A percentile compares a stretch with the other conserved stretches of the same genome.
Conservation (phyloP, 768 basidiomycete genomes). For the Leccinum obscurum region DNA sequence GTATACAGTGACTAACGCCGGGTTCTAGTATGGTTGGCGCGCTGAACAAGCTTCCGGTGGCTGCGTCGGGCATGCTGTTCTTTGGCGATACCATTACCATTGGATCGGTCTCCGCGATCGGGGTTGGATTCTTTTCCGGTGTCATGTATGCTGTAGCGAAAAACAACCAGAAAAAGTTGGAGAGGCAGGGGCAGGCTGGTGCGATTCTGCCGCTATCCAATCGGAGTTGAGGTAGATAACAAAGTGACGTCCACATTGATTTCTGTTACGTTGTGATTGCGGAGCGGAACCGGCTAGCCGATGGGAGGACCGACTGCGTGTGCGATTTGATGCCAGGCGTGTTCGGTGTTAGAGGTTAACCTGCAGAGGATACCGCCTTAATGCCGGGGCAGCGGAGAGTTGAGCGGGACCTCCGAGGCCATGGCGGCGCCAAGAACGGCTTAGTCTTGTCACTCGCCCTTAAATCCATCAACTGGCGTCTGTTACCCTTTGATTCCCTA, state of each 20-base stretch:
- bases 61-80: conserved; percentile 97
- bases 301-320: neutral
- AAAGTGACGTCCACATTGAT: conserved; percentile 3
- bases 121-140: conserved; percentile 89
- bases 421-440: conserved; percentile 5
- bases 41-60: conserved; percentile 95
- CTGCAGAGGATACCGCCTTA: conserved; percentile 29
- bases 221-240: conserved; percentile 37
- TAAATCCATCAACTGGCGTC: conserved; percentile 5
- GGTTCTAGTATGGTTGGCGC: conserved; percentile 88
- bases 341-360: neutral
- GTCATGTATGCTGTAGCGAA: conserved; percentile 92
- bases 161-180: conserved; percentile 84
- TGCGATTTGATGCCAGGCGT: neutral
- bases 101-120: conserved; percentile 86
- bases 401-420: neutral
- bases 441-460: conserved; percentile 2
- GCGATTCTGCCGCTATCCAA: conserved; percentile 63
- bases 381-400: conserved; percentile 23
- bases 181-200: conserved; percentile 52
- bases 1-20: conserved; percentile 10
- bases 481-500: conserved; percentile 13
- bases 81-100: conserved; percentile 89
- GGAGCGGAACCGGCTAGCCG: neutral
- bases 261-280: neutral